phyloP scores from a whole-genome alignment of 176 grass and related monocot genomes.

The Phragmites australis region DNA sequence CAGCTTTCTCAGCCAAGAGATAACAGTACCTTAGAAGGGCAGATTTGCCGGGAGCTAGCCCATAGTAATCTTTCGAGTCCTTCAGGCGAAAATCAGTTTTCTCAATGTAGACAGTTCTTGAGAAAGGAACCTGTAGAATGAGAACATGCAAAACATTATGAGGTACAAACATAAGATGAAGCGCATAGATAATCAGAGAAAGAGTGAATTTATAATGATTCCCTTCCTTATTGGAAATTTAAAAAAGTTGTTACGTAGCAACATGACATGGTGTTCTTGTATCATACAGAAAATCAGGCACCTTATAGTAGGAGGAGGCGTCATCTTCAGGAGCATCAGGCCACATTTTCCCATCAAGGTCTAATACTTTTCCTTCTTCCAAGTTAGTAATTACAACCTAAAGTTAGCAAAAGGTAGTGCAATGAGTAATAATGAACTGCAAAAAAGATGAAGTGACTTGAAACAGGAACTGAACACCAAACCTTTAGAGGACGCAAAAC shows the following conservation, averaged over 20 bases:
- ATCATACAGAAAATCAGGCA: constrained; percentile 31
- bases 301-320: constrained; percentile 86
- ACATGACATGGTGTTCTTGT: background rate
- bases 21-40: constrained; percentile 65
- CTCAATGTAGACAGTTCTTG: constrained; percentile 75
- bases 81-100: constrained; percentile 88
- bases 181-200: constrained; percentile 9
- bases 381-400: constrained; percentile 98
- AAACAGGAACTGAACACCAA: constrained; percentile 30
- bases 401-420: constrained; percentile 18
- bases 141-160: background rate
- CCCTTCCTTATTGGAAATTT: background rate
- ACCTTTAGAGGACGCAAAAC: constrained; percentile 95
- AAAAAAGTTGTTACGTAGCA: constrained; percentile 4
- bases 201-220: constrained; percentile 1
- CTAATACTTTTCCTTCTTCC: constrained; percentile 67
- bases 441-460: constrained; percentile 5
- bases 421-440: constrained; percentile 22
- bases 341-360: constrained; percentile 98
- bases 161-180: background rate
- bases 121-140: constrained; percentile 70
- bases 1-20: constrained; percentile 39
- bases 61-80: constrained; percentile 97
- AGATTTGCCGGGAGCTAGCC: constrained; percentile 93
- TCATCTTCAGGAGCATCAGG: constrained; percentile 92